phyloP scores from a whole-genome alignment of 1,284 basidiomycete genomes.

The Xerocomus minutiporus region DNA sequence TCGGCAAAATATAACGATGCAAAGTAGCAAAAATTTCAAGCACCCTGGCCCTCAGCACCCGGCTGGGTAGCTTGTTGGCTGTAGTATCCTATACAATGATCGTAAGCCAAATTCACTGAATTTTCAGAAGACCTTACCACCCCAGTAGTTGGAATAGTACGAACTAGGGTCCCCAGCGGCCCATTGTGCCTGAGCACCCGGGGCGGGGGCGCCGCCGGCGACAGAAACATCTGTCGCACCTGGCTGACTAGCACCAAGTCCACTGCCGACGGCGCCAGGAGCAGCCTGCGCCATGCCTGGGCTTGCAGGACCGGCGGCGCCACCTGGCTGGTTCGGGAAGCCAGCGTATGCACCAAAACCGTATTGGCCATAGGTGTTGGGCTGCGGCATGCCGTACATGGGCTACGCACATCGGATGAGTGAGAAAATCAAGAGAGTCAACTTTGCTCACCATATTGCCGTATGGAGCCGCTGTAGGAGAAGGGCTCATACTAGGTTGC shows the following conservation, averaged over 20 bases:
- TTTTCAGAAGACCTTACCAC: slow-evolving; percentile 46
- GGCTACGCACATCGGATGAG: slow-evolving; percentile 41
- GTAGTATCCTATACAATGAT: slow-evolving; percentile 59
- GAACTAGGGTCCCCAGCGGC: slow-evolving; percentile 62
- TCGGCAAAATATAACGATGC: slow-evolving; percentile 27
- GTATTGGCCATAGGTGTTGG: slow-evolving; percentile 74
- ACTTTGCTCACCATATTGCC: slow-evolving; percentile 59
- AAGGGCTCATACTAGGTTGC: slow-evolving; percentile 57
- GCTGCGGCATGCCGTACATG: slow-evolving; percentile 84
- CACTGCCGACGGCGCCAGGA: slow-evolving; percentile 48
- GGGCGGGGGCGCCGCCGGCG: slow-evolving; percentile 42
- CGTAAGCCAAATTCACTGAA: slow-evolving; percentile 12
- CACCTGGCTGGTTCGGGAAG: slow-evolving; percentile 57
- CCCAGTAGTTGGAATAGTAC: slow-evolving; percentile 82
- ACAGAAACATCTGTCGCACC: slow-evolving; percentile 54
- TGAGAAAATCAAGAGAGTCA: slow-evolving; percentile 4
- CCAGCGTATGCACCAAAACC: slow-evolving; percentile 69
- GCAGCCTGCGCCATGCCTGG: slow-evolving; percentile 66
- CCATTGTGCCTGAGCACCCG: slow-evolving; percentile 69
- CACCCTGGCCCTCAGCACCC: slow-evolving; percentile 58
- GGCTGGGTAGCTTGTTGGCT: slow-evolving; percentile 66
- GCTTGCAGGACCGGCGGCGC: slow-evolving; percentile 46
- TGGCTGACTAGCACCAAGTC: slow-evolving; percentile 50
- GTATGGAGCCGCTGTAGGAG: slow-evolving; percentile 64
- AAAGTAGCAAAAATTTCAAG: slow-evolving; percentile 38